phyloP scores from a whole-genome alignment of 1,284 basidiomycete genomes.

The Irpex sp. region DNA sequence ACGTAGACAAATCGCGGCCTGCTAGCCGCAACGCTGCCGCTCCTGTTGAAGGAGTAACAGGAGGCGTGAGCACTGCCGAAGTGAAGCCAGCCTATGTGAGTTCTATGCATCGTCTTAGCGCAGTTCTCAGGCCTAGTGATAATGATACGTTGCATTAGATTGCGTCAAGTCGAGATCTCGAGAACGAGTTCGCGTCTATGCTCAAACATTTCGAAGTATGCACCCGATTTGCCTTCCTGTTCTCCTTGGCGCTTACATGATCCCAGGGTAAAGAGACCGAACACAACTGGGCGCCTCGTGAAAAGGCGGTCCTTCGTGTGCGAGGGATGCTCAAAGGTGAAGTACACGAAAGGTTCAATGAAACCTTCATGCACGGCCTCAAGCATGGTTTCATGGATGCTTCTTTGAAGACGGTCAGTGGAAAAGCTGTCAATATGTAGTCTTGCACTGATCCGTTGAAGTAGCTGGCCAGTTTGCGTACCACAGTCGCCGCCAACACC shows the following conservation, averaged over 20 bases:
- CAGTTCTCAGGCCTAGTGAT: background rate
- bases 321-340: constrained; percentile 92
- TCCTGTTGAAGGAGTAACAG: constrained; percentile 21
- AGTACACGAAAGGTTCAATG: constrained; percentile 69
- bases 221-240: constrained; percentile 5
- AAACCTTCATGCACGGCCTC: constrained; percentile 72
- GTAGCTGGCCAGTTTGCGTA: constrained; percentile 86
- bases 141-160: constrained; percentile 48
- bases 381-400: constrained; percentile 79
- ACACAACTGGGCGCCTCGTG: constrained; percentile 91
- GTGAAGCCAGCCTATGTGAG: constrained; percentile 72
- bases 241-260: constrained; percentile 11
- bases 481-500: constrained; percentile 84
- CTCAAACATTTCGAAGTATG: constrained; percentile 75
- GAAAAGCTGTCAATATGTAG: constrained; percentile 5
- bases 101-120: constrained; percentile 5
- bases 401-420: constrained; percentile 79
- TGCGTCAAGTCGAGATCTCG: constrained; percentile 81
- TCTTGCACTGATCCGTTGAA: background rate
- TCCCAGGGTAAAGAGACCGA: constrained; percentile 90
- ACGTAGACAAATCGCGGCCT: constrained; percentile 48
- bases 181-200: constrained; percentile 81
- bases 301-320: constrained; percentile 75
- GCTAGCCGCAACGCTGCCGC: constrained; percentile 51
- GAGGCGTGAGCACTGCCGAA: constrained; percentile 40